A percentile compares a stretch with the other conserved stretches of the same genome.
Evolutionary conservation across 2,329 filamentous ascomycete species (phyloP).

Genomic region (Biscogniauxia marginata): DNA sequence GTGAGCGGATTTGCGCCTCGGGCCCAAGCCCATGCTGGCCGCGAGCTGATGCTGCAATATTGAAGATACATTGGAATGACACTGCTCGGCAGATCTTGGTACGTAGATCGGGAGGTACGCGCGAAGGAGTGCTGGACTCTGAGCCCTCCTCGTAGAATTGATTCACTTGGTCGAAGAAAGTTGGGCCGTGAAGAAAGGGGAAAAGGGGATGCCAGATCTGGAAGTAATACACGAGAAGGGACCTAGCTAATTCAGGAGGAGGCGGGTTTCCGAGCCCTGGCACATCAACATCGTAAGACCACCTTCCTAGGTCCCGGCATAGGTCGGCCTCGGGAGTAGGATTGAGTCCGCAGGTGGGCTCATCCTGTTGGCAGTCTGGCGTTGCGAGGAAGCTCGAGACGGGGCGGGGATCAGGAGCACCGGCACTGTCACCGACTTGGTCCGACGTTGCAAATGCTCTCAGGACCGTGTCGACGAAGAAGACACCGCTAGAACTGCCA

Average conservation of each 20-base stretch:
- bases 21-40: slow-evolving; percentile 33
- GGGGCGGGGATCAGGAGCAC: slow-evolving; percentile 14
- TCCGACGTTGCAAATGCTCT: slow-evolving; percentile 44
- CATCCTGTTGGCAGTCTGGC: slow-evolving; percentile 4
- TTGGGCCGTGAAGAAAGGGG: slow-evolving; percentile 50
- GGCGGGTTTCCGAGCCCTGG: slow-evolving; percentile 29
- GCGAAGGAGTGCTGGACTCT: not conserved
- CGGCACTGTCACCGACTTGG: slow-evolving; percentile 16
- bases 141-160: slow-evolving; percentile 33
- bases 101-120: slow-evolving; percentile 10
- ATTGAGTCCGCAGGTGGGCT: not conserved
- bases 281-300: slow-evolving; percentile 15
- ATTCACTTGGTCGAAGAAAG: slow-evolving; percentile 45
- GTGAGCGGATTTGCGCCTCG: slow-evolving; percentile 37
- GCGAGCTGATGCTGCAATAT: slow-evolving; percentile 40
- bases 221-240: slow-evolving; percentile 44
- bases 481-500: slow-evolving; percentile 51
- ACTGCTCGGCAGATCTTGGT: slow-evolving; percentile 33
- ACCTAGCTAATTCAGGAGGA: slow-evolving; percentile 38
- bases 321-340: not conserved
- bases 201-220: slow-evolving; percentile 52
- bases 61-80: slow-evolving; percentile 51
- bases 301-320: not conserved
- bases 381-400: slow-evolving; percentile 18
- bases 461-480: slow-evolving; percentile 53